Evolutionary conservation across 495 filamentous ascomycete genomes (phyloP).

Genomic region (Poronia punctata): DNA sequence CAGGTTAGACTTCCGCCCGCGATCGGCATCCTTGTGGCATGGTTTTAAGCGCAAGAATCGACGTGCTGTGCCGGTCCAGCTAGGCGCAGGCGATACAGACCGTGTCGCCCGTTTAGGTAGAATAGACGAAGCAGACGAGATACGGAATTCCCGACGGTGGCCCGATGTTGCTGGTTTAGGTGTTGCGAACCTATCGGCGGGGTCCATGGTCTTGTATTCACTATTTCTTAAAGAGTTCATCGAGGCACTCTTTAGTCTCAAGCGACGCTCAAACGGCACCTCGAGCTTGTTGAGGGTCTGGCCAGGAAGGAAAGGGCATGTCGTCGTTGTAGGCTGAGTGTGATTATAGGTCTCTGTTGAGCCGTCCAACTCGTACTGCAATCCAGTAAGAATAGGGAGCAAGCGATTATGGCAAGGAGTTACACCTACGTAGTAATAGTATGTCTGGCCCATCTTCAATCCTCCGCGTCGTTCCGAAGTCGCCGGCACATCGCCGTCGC

Average conservation of each 20-base stretch:
- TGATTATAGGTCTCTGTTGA: conserved; percentile 67
- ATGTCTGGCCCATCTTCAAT: conserved; percentile 85
- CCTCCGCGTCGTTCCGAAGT: conserved; percentile 61
- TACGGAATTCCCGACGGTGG: conserved; percentile 35
- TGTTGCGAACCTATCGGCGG: conserved; percentile 64
- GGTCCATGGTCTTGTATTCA: conserved; percentile 68
- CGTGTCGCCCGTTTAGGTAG: conserved; percentile 41
- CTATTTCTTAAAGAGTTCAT: conserved; percentile 40
- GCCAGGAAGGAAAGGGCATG: conserved; percentile 81
- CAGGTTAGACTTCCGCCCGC: conserved; percentile 15
- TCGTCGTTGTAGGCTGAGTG: conserved; percentile 59
- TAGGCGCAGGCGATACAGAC: conserved; percentile 40
- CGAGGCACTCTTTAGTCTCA: conserved; percentile 44
- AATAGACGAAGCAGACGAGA: conserved; percentile 50
- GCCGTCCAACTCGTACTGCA: conserved; percentile 71
- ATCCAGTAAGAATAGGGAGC: conserved; percentile 8
- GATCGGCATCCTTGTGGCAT: conserved; percentile 15
- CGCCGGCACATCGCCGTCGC: conserved; percentile 59
- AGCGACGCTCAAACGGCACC: conserved; percentile 62
- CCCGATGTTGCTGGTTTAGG: conserved; percentile 50
- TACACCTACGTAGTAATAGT: conserved; percentile 83
- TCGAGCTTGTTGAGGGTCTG: conserved; percentile 77
- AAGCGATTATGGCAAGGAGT: conserved; percentile 4
- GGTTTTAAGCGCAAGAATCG: conserved; percentile 30
- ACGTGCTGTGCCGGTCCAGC: conserved; percentile 36